phyloP scores from a whole-genome alignment of 805 yeast species.

The Candida alai region DNA sequence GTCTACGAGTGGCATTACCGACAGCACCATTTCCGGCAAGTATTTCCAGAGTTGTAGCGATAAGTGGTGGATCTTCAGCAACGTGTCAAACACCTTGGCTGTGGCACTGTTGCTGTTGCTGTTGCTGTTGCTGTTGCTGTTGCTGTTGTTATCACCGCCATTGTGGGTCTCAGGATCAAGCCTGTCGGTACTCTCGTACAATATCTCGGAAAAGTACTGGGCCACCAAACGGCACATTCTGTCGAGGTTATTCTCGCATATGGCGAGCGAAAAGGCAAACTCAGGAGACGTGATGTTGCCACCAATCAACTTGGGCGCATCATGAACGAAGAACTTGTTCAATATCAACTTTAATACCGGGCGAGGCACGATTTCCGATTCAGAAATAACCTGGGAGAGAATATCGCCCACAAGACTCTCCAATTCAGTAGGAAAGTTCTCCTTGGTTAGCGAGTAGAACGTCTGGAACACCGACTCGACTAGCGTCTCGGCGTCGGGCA shows the following conservation, averaged over 20 bases:
- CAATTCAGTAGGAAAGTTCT: conserved; percentile 45
- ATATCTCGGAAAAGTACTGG: conserved; percentile 72
- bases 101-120: conserved; percentile 11
- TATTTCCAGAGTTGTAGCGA: conserved; percentile 69
- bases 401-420: conserved; percentile 66
- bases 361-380: conserved; percentile 60
- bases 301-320: conserved; percentile 1
- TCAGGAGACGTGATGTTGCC: conserved; percentile 46
- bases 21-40: conserved; percentile 68
- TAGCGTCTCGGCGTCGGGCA: conserved; percentile 56
- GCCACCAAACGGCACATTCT: conserved; percentile 73
- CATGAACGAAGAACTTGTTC: conserved; percentile 49
- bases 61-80: conserved; percentile 60
- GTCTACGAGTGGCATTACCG: conserved; percentile 75
- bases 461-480: conserved; percentile 54
- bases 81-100: conserved; percentile 33
- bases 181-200: conserved; percentile 46
- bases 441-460: conserved; percentile 52
- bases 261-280: conserved; percentile 57
- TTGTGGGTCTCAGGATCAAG: conserved; percentile 12
- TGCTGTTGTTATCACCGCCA: too few species aligned
- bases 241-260: conserved; percentile 69
- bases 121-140: conserved; percentile 9
- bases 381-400: conserved; percentile 71
- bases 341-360: conserved; percentile 59